These are phyloP conservation scores for Chimonanthus praecox DNA, from an alignment of 164 flowering plant genomes.

Conservation along the genomic window DNA sequence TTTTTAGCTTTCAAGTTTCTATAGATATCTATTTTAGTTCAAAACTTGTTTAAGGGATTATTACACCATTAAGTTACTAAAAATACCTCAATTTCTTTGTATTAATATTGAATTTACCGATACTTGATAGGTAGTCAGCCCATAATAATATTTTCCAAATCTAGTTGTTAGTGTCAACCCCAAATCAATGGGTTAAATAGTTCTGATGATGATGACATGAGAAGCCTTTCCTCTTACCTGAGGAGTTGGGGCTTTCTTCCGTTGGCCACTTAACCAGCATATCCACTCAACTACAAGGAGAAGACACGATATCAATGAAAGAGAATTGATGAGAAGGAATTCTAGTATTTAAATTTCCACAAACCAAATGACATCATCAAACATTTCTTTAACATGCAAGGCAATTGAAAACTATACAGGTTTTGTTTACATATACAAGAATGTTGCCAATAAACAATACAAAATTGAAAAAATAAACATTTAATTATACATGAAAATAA, in stretches of 20 bases:
- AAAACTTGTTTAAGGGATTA: no score
- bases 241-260: constrained; percentile 80
- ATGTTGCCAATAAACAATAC: background rate
- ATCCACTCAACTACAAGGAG: constrained; percentile 86
- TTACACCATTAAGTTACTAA: no score
- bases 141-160: no score
- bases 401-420: no score
- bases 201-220: background rate
- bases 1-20: no score
- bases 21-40: no score
- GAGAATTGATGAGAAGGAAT: background rate
- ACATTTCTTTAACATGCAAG: background rate
- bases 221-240: constrained; percentile 42
- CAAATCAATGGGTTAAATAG: no score
- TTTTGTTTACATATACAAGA: background rate
- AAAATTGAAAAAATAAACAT: background rate
- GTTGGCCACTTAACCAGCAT: constrained; percentile 97
- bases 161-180: no score
- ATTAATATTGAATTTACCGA: no score
- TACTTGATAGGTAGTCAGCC: no score
- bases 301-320: constrained; percentile 7
- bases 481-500: background rate
- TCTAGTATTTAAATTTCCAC: background rate
- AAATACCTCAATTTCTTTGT: no score
- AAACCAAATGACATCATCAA: background rate